Evolutionary conservation across 768 basidiomycete species (phyloP), one percentile per base, ranked within the genome.

Genomic region (Termitomyces sp.): DNA sequence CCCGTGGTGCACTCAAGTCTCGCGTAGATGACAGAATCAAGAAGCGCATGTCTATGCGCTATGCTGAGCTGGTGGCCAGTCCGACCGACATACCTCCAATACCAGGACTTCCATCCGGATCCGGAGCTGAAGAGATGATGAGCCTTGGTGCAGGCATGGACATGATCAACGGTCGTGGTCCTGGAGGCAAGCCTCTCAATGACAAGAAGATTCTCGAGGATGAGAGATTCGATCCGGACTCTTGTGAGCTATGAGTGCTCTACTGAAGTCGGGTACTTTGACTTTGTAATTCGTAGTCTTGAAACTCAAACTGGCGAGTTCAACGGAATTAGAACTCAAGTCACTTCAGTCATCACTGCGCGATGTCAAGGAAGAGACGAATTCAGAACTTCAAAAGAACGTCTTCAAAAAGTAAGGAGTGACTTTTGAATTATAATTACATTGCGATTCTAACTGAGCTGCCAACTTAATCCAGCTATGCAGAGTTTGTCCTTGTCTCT

Each of bases 11-110:
- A 5, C 77, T 79, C 68, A 85, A 79, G 67, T 78, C 80, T 59
- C 75, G 78, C 60, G 80, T 86, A 59, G 81, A 94, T 70, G 95
- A 95, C 80, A 93, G 90, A 76, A 94, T 97, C 73, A 94, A 93
- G 82, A 93, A 93, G 73, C 89, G 95, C 67, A 88, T 97, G 86
- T 94, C 94, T 16, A 90, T 88, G 82, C 86, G 94, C 69, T 97
- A 91, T 81, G 92, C 89, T 39, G 90, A 91, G 63, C 88, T 92
- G 56, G 62, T 65, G 55, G 88, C 88, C 1, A 75, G 80, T n/a
- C 89, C 88, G 6, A 86, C 84, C 2, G 80, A 83, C 50, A 69
- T 85, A 3, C 87, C 90, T 4, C 72, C 83, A 1, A 71, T 88
- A 18, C 87, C 88, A 2, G 72, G 80, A 0, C 62, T 90, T 41